Conservation (phyloP, 2,329 filamentous ascomycete species). For the Aureobasidium leucospermi region DNA sequence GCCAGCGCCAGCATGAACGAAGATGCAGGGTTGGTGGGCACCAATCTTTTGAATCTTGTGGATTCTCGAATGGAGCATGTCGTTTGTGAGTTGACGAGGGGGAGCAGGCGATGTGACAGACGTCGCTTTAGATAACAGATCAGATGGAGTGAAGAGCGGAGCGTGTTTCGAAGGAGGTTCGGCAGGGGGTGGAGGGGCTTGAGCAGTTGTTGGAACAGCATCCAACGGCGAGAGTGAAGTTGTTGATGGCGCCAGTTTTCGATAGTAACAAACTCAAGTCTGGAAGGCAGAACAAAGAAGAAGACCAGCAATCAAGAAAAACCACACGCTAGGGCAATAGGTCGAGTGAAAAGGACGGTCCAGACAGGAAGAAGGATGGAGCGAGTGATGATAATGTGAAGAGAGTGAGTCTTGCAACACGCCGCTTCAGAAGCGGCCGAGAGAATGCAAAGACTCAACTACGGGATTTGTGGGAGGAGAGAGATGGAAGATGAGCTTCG, state of each 20-base stretch:
- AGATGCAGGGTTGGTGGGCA: constrained; percentile 64
- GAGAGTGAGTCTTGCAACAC: not conserved
- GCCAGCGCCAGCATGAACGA: constrained; percentile 90
- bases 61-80: constrained; percentile 33
- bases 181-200: not conserved
- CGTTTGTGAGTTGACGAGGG: not conserved
- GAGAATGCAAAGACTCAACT: not conserved
- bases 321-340: not conserved
- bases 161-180: not conserved
- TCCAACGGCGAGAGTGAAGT: not conserved
- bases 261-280: not conserved
- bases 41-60: constrained; percentile 24
- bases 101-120: not conserved
- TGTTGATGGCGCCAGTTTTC: not conserved
- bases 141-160: not conserved
- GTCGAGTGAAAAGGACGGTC: not conserved
- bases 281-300: not conserved
- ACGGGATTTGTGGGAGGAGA: not conserved
- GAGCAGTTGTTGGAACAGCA: not conserved
- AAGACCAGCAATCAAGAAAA: not conserved
- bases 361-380: not conserved
- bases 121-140: not conserved
- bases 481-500: not conserved
- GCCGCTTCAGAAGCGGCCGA: not conserved
- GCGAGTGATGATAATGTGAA: constrained; percentile 8